phyloP scores from a whole-genome alignment of 495 filamentous ascomycete species.

The Daldinia caldariorum region DNA sequence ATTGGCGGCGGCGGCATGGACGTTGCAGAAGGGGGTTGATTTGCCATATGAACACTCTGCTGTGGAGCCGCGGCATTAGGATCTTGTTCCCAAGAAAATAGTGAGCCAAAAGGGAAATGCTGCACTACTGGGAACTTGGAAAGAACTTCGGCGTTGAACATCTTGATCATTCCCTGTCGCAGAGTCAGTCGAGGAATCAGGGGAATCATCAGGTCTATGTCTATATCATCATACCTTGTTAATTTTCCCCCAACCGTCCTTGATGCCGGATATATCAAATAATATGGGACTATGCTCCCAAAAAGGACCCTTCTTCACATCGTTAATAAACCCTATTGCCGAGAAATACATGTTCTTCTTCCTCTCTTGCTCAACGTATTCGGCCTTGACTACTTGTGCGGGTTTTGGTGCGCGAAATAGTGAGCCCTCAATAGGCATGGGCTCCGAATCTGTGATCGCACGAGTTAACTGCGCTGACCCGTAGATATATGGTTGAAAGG shows the following conservation, averaged over 20 bases:
- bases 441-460: slow-evolving; percentile 69
- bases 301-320: slow-evolving; percentile 96
- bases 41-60: slow-evolving; percentile 65
- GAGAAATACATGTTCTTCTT: slow-evolving; percentile 90
- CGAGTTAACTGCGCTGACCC: slow-evolving; percentile 88
- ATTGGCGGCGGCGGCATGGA: slow-evolving; percentile 35
- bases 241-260: slow-evolving; percentile 95
- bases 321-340: slow-evolving; percentile 98
- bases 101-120: slow-evolving; percentile 90
- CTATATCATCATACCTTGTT: slow-evolving; percentile 75
- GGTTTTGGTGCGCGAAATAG: slow-evolving; percentile 75
- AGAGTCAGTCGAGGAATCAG: slow-evolving; percentile 19
- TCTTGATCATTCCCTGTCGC: slow-evolving; percentile 85
- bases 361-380: slow-evolving; percentile 73
- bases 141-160: slow-evolving; percentile 95
- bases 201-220: not conserved
- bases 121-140: slow-evolving; percentile 97
- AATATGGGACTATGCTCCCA: slow-evolving; percentile 98
- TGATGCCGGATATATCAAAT: slow-evolving; percentile 92
- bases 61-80: slow-evolving; percentile 63
- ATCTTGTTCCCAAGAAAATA: slow-evolving; percentile 85
- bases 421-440: slow-evolving; percentile 79
- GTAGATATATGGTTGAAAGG: slow-evolving; percentile 95
- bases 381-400: slow-evolving; percentile 69
- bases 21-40: slow-evolving; percentile 59